A percentile compares a stretch with the other conserved stretches of the same genome.
Evolutionary conservation across 495 filamentous ascomycete species (phyloP).

Genomic region (Podospora australis): DNA sequence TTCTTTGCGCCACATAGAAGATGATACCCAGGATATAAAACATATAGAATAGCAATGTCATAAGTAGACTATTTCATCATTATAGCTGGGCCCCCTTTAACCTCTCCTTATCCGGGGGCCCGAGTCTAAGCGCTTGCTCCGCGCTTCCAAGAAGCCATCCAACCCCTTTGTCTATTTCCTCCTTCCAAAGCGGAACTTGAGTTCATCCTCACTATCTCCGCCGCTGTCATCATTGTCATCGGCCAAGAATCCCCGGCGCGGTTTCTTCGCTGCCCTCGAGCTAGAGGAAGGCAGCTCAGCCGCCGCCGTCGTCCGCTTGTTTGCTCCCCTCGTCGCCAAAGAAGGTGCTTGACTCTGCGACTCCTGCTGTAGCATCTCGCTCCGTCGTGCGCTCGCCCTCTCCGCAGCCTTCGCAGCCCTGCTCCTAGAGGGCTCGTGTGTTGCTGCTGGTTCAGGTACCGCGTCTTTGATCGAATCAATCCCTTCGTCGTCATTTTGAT

Average conservation of each 20-base stretch:
- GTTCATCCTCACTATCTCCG: slow-evolving; percentile 47
- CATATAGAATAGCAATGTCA: no score
- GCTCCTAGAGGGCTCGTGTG: slow-evolving; percentile 18
- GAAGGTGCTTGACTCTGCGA: slow-evolving; percentile 30
- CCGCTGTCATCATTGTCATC: slow-evolving; percentile 31
- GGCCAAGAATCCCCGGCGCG: slow-evolving; percentile 25
- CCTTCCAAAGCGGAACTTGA: slow-evolving; percentile 45
- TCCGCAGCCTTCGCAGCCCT: slow-evolving; percentile 27
- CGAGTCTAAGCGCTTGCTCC: no score
- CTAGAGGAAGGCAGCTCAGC: slow-evolving; percentile 11
- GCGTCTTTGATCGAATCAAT: not conserved
- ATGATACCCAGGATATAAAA: no score
- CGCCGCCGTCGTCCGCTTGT: slow-evolving; percentile 24
- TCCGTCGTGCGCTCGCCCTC: slow-evolving; percentile 16
- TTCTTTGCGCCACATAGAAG: slow-evolving; percentile 3
- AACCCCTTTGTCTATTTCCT: slow-evolving; percentile 9
- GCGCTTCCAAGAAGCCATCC: not conserved
- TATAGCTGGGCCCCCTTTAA: no score
- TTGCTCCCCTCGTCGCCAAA: slow-evolving; percentile 15
- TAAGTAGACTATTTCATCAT: no score
- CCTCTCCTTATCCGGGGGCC: no score
- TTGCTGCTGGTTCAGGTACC: not conserved
- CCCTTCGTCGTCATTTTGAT: slow-evolving; percentile 4
- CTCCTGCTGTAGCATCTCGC: slow-evolving; percentile 18
- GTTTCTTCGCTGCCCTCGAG: slow-evolving; percentile 38